phyloP scores from a whole-genome alignment of 2,329 filamentous ascomycete genomes.

The Trichoderma oligosporum region DNA sequence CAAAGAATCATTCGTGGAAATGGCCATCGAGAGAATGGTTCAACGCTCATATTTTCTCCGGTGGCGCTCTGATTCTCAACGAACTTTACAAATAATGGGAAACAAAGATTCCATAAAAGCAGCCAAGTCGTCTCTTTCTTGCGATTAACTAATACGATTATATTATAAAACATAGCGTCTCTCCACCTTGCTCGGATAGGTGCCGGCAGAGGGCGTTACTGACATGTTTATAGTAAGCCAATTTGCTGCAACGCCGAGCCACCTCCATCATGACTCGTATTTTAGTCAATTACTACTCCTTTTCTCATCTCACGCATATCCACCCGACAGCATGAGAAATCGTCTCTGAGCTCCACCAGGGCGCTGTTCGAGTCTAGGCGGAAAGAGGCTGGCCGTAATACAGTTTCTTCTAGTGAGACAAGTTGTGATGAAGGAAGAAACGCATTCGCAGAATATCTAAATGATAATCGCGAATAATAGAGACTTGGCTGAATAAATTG shows the following conservation, averaged over 20 bases:
- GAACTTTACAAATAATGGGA: too few relatives aligned
- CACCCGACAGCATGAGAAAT: not conserved
- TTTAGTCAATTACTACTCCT: not conserved
- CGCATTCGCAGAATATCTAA: too few relatives aligned
- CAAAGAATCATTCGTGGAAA: slow-evolving; percentile 6
- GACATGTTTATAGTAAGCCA: not conserved
- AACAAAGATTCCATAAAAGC: not conserved
- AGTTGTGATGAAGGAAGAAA: not conserved
- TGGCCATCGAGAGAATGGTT: not conserved
- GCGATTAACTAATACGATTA: not conserved
- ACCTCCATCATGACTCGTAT: slow-evolving; percentile 1
- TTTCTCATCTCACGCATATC: not conserved
- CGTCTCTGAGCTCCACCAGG: not conserved
- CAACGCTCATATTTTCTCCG: slow-evolving; percentile 7
- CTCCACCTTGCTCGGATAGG: slow-evolving; percentile 1
- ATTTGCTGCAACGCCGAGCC: not conserved
- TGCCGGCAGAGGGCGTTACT: slow-evolving; percentile 1
- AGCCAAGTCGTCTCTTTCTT: not conserved
- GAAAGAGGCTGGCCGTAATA: not conserved
- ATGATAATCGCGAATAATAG: too few relatives aligned
- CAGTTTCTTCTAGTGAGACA: not conserved
- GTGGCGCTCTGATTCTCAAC: slow-evolving; percentile 5
- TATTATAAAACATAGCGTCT: not conserved
- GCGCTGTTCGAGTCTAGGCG: not conserved
- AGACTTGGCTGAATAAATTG: too few relatives aligned